Evolutionary conservation across 768 basidiomycete genomes (phyloP), one percentile per base, ranked within the genome.

Genomic region (Tulasnella sp.): DNA sequence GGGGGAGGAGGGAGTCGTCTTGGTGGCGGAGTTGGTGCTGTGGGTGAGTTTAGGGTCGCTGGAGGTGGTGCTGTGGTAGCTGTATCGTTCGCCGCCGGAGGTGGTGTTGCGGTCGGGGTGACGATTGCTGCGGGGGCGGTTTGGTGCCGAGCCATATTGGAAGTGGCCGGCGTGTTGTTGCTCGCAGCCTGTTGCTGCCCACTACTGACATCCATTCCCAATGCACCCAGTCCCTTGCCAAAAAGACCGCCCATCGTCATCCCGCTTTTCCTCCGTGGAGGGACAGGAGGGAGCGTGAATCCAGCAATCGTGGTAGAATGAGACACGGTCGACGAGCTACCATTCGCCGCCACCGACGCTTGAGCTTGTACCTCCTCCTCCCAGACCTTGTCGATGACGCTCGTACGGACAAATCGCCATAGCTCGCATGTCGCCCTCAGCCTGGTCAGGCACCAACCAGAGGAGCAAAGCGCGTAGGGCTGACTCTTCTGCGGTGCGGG

Each of bases 371-470:
- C 36, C 25, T 72, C 76, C 78, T 96, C 95, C 75, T 94, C 91
- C 96, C 96, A 97, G 6, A 97, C 85, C 79, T 90, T 91, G 77
- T 95, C 93, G 25, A 97, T 86, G 74, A 97, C 85, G 12, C 91
- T 89, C 0, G 89, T 90, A 31, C 94, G 88, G 71, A 97, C 90
- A 80, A 93, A 97, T 22, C 91, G 89, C 94, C 95, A 97, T 17
- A 97, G 84, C 4, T 91, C 91, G 82, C 94, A 96, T n/a, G 95
- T 94, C 45, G 91, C 86, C 15, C 95, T 89, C 25, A 97, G 85
- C 9, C 96, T 88, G 6, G 87, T 84, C 19, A 97, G 85, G 82
- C 95, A 97, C 91, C 94, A 97, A n/a, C 92, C 90, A 22, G 88
- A 88, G 14, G 87, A 84, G 80, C 95, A 97, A 2, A 97, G 85